Evolutionary conservation across 441 rosid species (phyloP).

Genomic region (Macaranga tanarius): DNA sequence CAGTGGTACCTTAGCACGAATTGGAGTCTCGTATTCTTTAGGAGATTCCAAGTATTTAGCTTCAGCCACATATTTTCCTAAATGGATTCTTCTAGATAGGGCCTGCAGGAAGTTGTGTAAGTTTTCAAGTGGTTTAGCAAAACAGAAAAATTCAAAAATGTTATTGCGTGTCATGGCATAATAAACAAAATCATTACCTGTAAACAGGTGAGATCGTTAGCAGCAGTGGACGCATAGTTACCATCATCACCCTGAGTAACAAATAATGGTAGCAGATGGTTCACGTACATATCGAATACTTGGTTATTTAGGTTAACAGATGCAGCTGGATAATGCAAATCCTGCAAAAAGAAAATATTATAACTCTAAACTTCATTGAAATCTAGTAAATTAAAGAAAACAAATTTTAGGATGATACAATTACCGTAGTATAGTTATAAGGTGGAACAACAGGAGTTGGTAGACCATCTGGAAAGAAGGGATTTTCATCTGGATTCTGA

Average conservation of each 20-base stretch:
- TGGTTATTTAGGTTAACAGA: slow-evolving; percentile 59
- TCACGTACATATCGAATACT: slow-evolving; percentile 66
- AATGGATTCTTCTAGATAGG: slow-evolving; percentile 83
- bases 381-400: not conserved
- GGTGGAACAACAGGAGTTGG: slow-evolving; percentile 45
- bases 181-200: slow-evolving; percentile 44
- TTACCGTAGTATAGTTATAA: slow-evolving; percentile 50
- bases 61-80: slow-evolving; percentile 88
- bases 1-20: slow-evolving; percentile 60
- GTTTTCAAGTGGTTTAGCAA: not conserved
- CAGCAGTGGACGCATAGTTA: slow-evolving; percentile 65
- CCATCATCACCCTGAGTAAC: slow-evolving; percentile 71
- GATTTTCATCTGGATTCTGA: slow-evolving; percentile 72
- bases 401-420: slow-evolving; percentile 3
- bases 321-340: slow-evolving; percentile 58
- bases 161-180: not conserved
- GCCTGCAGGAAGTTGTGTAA: slow-evolving; percentile 43
- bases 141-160: not conserved
- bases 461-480: slow-evolving; percentile 66
- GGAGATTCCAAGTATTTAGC: slow-evolving; percentile 70
- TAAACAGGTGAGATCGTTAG: slow-evolving; percentile 64
- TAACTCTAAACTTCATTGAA: not conserved
- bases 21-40: slow-evolving; percentile 62
- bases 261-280: slow-evolving; percentile 68
- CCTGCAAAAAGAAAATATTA: slow-evolving; percentile 31